These are phyloP conservation scores for Talaromyces funiculosus DNA, from an alignment of 2,329 filamentous ascomycete genomes.

Conservation along the genomic window DNA sequence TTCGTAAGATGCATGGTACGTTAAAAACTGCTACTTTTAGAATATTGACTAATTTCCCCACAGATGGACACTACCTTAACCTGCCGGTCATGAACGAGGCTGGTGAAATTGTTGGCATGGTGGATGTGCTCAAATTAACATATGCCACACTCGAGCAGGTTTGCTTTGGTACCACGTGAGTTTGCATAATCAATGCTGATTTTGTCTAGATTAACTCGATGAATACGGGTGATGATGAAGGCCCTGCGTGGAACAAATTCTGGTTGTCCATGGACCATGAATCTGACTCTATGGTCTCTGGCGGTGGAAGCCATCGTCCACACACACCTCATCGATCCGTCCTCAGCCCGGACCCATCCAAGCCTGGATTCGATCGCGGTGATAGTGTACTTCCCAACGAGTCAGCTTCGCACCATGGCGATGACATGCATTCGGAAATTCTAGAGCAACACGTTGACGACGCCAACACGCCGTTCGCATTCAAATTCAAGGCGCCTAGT, in stretches of 20 bases:
- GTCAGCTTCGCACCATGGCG: slow-evolving; percentile 86
- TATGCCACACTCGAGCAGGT: slow-evolving; percentile 97
- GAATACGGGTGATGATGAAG: slow-evolving; percentile 79
- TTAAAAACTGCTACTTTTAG: too few relatives aligned
- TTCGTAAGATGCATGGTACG: slow-evolving; percentile 98
- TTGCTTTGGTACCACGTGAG: neutral
- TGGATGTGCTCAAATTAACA: slow-evolving; percentile 95
- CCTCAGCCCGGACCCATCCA: slow-evolving; percentile 71
- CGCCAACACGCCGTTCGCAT: slow-evolving; percentile 73
- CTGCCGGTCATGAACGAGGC: slow-evolving; percentile 96
- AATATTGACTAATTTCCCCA: neutral
- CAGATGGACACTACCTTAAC: slow-evolving; percentile 97
- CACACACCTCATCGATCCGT: slow-evolving; percentile 66
- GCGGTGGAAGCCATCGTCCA: slow-evolving; percentile 72
- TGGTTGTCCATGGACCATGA: slow-evolving; percentile 95
- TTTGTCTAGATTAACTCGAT: slow-evolving; percentile 71
- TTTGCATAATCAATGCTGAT: neutral
- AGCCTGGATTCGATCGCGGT: slow-evolving; percentile 59
- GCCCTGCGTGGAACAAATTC: slow-evolving; percentile 99
- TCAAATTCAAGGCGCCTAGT: slow-evolving; percentile 98
- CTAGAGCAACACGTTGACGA: slow-evolving; percentile 50
- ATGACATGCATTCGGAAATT: slow-evolving; percentile 66
- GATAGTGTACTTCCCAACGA: slow-evolving; percentile 90
- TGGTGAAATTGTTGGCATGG: slow-evolving; percentile 98
- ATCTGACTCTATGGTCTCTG: slow-evolving; percentile 93